Evolutionary conservation across 805 yeast species (phyloP), one percentile per base, ranked within the genome.

Genomic region (Candida khao-thaluensis): DNA sequence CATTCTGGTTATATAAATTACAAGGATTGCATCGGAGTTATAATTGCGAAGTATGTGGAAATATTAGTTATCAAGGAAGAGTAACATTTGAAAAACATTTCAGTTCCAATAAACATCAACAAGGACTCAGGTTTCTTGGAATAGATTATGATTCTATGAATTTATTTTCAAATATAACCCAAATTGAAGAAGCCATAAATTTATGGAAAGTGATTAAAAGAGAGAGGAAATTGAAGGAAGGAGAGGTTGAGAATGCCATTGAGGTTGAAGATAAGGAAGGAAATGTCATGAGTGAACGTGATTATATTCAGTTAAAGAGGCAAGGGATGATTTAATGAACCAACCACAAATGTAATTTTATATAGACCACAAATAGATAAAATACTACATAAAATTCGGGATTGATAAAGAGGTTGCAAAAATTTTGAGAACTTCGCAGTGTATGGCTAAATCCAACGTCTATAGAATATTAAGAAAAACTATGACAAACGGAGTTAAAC

Each of bases 231-330:
- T 49, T 57, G 7, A 60, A 59, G 37, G 67, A 69, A 22, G 65
- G 64, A 17, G 66, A 71, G 38, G 56, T 53, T 32, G 85, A 82
- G 46, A 68, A 71, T 38, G 77, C 79, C 1, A 72, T 82, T 9
- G 95, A 93, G 59, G 85, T 90, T 24, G 98, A 91, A 57, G 98
- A 93, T 55, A 83, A 78, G 1, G 89, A 87, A 12, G 99, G 98
- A 8, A 91, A 93, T 55, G 95, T 87, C 11, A 84, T 91, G 95
- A 76, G 84, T 23, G 82, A 81, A 50, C 77, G 79, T 49, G 90
- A 87, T 30, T 91, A 86, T 59, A 72, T 81, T 14, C 97, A 93
- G 49, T 69, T 91, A 56, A 85, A 87, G 62, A 82, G 78, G 49
- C 98, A 91, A 63, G 98, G 97, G 0, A 66, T 91, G 35, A 50